phyloP scores from a whole-genome alignment of 129 eudicot species.

The Deinandra increscens region DNA sequence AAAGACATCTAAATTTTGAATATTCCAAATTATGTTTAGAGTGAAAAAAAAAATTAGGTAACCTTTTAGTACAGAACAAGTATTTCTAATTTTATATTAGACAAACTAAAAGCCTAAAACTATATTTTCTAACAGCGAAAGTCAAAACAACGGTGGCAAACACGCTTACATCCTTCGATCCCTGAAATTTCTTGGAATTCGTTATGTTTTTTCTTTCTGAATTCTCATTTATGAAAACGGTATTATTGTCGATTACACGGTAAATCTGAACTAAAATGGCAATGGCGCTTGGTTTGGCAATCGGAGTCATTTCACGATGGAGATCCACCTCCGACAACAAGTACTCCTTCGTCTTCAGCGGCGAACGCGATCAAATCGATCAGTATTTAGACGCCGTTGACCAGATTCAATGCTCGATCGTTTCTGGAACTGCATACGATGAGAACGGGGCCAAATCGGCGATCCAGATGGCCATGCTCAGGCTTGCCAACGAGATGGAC shows the following conservation, averaged over 20 bases:
- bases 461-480: neutral
- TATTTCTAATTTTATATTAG: too few relatives aligned
- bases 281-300: neutral
- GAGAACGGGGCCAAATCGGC: neutral
- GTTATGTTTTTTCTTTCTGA: neutral
- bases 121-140: neutral
- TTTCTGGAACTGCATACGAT: neutral
- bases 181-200: neutral
- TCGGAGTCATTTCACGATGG: slow-evolving; percentile 1
- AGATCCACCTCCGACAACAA: neutral
- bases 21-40: too few relatives aligned
- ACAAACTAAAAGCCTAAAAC: neutral
- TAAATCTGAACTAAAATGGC: neutral
- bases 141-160: neutral
- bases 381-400: neutral
- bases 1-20: neutral
- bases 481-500: neutral
- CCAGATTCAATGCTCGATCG: neutral
- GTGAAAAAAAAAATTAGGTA: too few relatives aligned
- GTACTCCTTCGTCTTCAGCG: neutral
- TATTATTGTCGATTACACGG: neutral
- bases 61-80: too few relatives aligned
- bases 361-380: neutral
- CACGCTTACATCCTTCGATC: neutral
- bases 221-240: neutral